Base-by-base conservation (phyloP, 163 green algal species). In the Scenedesmus sp. region DNA sequence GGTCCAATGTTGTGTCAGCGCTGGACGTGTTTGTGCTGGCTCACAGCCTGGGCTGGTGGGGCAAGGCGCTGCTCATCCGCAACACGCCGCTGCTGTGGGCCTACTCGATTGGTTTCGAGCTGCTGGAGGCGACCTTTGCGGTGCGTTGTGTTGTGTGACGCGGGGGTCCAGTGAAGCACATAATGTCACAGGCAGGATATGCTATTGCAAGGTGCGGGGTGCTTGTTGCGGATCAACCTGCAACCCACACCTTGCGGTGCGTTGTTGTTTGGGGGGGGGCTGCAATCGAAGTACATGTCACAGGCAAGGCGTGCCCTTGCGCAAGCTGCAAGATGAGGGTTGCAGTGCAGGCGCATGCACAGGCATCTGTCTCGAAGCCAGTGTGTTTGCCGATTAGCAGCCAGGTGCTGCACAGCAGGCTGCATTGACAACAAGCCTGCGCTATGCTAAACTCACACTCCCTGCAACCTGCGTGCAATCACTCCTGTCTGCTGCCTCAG, bases 11-110 rank as follows among this genome's bases (percentile, higher is more conserved):
- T 26, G 56, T 64, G 23, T 95, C 94, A 86, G 99, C 97, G 0
- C 70, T 99, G 73, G 98, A 99, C 91, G 97, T 98, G 94, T 99
- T 99, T 95, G 97, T 99, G 4, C 57, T 99, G 15, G 98, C 98
- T 1, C 98, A 99, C 96, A 96, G 96, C 0, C 88, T 99, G 10
- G 98, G 96, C 87, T 98, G 97, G 97, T 97, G 95, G 94, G 95
- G 88, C 88, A 99, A 99, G 90, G 90, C 97, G 26, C 90, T 99
- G 26, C 96, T 99, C 57, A 90, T 99, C 2, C 94, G 98, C 34
- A 95, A 99, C 94, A 91, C 94, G 76, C 91, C 60, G 55, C 92
- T 99, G 92, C 94, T 99, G 62, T 98, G 96, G 96, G 86, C 86
- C 52, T 88, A 96, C 59, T 96, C 92, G 56, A 95, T 98, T 8